Base-by-base conservation (phyloP, 78 protist genomes). In the Polysphondylium violaceum region DNA sequence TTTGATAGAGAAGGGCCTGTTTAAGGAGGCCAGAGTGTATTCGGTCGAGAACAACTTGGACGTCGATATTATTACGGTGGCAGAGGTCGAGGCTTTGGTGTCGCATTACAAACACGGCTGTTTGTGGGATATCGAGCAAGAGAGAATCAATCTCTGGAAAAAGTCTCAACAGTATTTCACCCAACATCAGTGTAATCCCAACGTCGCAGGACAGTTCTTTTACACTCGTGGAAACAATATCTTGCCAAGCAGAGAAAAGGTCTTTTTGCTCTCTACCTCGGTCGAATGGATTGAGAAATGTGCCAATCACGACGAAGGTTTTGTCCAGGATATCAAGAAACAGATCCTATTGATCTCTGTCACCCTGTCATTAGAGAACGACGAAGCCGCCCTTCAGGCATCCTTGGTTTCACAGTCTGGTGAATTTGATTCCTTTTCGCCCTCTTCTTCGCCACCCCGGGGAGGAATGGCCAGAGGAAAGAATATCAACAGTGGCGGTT, bases 81-180 rank as follows among this genome's bases (percentile, higher is more conserved):
- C 79, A 2, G 91, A 83, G 23, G 91, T 83, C 0, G 91, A 83
- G 53, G 38, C 91, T 1, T 41, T 83, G 11, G 76, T 83, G 2
- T 43, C 11, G 12, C 91, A 83, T 31, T 83, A 83, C 64, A 73
- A 71, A 36, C 77, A 83, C 19, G 91, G 91, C 16, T 83, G 91
- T 56, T 63, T 83, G 5, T 83, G 91, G 91, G 91, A 83, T 33
- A 38, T 83, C 0, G 91, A 83, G 31, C 79, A 68, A n/a, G 91
- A 83, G 44, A 74, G 91, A 56, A 83, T 69, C n/a, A 83, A 83
- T 36, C 91, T 83, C 40, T 83, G 91, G 91, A 83, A 83, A 60
- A 83, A 83, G 33, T 83, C 65, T 58, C 91, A 83, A 58, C 91
- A 83, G 11, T 83, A 83, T 53, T 83, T 83, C 51, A 29, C 41